phyloP scores from a whole-genome alignment of 1,139 yeast genomes.

The Suhomyces bribrorum region DNA sequence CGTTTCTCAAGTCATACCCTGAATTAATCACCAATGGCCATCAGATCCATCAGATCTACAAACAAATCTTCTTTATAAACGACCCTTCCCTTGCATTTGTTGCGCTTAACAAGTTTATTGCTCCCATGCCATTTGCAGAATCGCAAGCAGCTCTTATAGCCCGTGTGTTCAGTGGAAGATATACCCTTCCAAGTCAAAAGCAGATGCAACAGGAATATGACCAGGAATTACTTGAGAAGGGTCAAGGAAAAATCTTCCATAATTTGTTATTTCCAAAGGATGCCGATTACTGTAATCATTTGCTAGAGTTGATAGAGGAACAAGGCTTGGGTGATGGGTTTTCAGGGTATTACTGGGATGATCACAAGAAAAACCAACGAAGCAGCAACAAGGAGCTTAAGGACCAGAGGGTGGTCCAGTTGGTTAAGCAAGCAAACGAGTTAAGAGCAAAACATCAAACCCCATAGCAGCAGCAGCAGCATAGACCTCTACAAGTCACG shows the following conservation, averaged over 20 bases:
- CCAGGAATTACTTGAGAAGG: conserved; percentile 23
- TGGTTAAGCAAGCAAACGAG: conserved; percentile 1
- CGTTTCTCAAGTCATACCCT: conserved; percentile 39
- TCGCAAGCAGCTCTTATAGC: conserved; percentile 48
- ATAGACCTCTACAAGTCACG: too few species aligned
- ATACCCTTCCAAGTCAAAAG: conserved; percentile 32
- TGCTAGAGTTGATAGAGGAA: conserved; percentile 23
- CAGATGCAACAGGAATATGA: conserved; percentile 30
- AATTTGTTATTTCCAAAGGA: conserved; percentile 32
- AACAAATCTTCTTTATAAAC: conserved; percentile 45
- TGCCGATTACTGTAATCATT: conserved; percentile 29
- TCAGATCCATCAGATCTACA: conserved; percentile 36
- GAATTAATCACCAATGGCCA: conserved; percentile 32
- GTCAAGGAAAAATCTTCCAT: conserved; percentile 30
- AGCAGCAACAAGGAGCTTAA: conserved; percentile 22
- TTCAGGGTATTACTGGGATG: conserved; percentile 30
- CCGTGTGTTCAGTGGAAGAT: conserved; percentile 42
- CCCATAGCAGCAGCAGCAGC: too few species aligned
- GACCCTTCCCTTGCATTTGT: conserved; percentile 47
- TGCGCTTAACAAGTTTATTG: conserved; percentile 40
- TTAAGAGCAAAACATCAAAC: conserved; percentile 2
- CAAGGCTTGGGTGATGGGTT: conserved; percentile 24
- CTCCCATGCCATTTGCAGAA: conserved; percentile 52
- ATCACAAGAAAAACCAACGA: conserved; percentile 19
- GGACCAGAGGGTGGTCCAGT: conserved; percentile 16